A percentile compares a stretch with the other conserved stretches of the same genome.
Evolutionary conservation across 805 yeast species (phyloP).

Genomic region (Sugiyamaella mastotermitis): DNA sequence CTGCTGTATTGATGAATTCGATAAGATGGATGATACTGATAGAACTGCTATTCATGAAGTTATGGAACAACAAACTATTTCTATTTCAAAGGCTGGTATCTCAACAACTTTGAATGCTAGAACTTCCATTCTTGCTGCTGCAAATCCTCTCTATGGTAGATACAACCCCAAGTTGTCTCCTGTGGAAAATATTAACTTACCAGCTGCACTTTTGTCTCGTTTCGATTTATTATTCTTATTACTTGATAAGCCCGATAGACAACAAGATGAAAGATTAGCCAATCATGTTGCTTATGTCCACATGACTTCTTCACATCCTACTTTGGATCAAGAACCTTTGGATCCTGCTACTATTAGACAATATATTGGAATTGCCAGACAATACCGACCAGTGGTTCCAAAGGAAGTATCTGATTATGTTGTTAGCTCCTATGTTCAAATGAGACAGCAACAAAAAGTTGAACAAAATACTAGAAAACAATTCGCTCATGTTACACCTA

Average conservation of each 20-base stretch:
- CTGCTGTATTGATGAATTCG: conserved; percentile 98
- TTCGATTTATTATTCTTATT: conserved; percentile 85
- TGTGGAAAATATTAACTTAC: conserved; percentile 89
- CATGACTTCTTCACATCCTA: conserved; percentile 84
- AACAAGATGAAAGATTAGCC: conserved; percentile 79
- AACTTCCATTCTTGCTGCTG: conserved; percentile 93
- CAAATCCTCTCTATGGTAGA: conserved; percentile 95
- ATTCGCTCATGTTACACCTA: conserved; percentile 90
- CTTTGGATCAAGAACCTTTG: conserved; percentile 62
- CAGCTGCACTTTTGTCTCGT: conserved; percentile 93
- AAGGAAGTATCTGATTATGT: conserved; percentile 81
- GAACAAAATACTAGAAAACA: conserved; percentile 66
- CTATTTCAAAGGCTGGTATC: conserved; percentile 96
- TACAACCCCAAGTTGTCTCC: conserved; percentile 89
- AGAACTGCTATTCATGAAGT: conserved; percentile 98
- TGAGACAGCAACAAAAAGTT: conserved; percentile 85
- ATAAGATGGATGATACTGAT: conserved; percentile 96
- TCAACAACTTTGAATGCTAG: conserved; percentile 94
- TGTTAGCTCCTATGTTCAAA: conserved; percentile 75
- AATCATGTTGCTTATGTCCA: conserved; percentile 94
- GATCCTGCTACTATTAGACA: conserved; percentile 79
- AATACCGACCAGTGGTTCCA: conserved; percentile 79
- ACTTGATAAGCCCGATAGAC: conserved; percentile 76
- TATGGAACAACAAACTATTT: conserved; percentile 98
- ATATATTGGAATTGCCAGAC: conserved; percentile 78